Conservation (phyloP, 345 rosid genomes). For the Gossypium sturtianum region DNA sequence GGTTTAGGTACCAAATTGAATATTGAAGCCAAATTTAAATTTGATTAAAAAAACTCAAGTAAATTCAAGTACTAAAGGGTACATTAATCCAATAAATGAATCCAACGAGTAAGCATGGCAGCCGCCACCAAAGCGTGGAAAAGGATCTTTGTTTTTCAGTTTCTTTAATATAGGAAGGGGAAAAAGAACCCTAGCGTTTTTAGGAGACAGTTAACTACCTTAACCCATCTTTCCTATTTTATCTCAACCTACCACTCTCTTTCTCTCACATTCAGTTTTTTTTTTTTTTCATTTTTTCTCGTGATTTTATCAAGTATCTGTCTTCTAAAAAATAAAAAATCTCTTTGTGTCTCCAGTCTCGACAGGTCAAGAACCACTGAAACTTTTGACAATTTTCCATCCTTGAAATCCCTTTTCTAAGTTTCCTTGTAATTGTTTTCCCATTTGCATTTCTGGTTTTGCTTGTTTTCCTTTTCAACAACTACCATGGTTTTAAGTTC, state of each 20-base stretch:
- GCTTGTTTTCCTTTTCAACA: background rate
- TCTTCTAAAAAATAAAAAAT: background rate
- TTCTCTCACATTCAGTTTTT: background rate
- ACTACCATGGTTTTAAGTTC: constrained; percentile 13
- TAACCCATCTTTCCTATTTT: constrained; percentile 11
- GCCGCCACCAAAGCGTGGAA: background rate
- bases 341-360: background rate
- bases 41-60: too few species aligned
- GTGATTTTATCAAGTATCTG: background rate
- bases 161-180: background rate
- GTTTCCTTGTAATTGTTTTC: background rate
- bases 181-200: background rate
- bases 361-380: background rate
- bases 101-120: background rate
- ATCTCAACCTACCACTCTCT: constrained; percentile 5
- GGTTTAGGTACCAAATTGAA: too few species aligned
- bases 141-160: background rate
- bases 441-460: background rate
- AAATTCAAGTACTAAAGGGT: too few species aligned
- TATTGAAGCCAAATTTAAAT: too few species aligned
- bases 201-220: constrained; percentile 5
- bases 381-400: background rate
- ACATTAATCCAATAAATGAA: background rate
- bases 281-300: background rate
- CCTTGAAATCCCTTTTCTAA: background rate